phyloP scores from a whole-genome alignment of 139 green algal genomes.

The Chlorella sp. region DNA sequence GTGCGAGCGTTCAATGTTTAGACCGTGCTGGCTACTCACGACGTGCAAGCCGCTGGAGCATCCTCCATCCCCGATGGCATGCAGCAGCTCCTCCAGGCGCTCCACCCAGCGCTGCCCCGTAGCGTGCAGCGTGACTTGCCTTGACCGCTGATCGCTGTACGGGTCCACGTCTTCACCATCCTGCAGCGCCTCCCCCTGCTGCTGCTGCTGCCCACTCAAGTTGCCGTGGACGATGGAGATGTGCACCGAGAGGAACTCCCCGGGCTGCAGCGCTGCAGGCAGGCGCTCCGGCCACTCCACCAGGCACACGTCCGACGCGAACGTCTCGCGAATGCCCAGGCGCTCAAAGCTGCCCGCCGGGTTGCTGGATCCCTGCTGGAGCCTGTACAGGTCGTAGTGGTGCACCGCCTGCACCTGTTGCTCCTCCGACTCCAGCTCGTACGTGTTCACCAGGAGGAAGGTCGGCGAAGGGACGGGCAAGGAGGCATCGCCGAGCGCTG shows the following conservation, averaged over 20 bases:
- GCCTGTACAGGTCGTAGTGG: constrained; percentile 80
- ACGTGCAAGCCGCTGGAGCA: too few relatives aligned
- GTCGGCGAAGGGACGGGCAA: constrained; percentile 79
- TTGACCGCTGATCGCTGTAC: too few relatives aligned
- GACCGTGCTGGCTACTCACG: too few relatives aligned
- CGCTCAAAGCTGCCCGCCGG: constrained; percentile 27
- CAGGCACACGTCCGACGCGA: constrained; percentile 40
- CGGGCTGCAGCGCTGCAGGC: constrained; percentile 16
- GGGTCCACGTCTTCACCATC: too few relatives aligned
- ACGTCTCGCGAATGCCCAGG: constrained; percentile 29
- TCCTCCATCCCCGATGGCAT: too few relatives aligned
- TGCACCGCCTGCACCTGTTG: constrained; percentile 38
- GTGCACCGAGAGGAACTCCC: constrained; percentile 26
- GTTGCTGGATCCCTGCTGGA: constrained; percentile 17
- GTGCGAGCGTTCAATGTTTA: too few relatives aligned
- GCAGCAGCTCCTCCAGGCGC: too few relatives aligned
- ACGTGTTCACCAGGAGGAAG: constrained; percentile 79
- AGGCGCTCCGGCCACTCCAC: constrained; percentile 63
- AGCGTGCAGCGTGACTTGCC: too few relatives aligned
- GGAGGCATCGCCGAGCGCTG: constrained; percentile 41
- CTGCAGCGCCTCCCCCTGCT: too few relatives aligned
- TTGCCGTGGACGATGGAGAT: too few relatives aligned
- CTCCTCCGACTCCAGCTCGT: constrained; percentile 29
- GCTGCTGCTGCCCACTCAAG: too few relatives aligned
- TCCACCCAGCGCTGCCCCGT: too few relatives aligned